These are phyloP conservation scores for Hemisphaericaspora subhashii DNA, from an alignment of 1,139 yeast species.

Conservation along the genomic window DNA sequence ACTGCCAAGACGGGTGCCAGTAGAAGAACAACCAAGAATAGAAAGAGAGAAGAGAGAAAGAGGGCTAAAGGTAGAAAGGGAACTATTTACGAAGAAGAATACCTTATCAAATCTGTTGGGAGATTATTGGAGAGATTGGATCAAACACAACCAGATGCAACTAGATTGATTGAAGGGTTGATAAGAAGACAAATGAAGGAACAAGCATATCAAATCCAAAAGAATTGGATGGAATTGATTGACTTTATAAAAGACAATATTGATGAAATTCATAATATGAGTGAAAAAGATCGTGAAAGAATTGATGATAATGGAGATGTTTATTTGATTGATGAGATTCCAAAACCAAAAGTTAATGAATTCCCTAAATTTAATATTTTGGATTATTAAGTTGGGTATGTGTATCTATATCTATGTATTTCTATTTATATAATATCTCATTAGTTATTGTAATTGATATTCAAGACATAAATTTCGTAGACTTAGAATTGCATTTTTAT, in stretches of 20 bases:
- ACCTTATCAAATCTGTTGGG: constrained; percentile 82
- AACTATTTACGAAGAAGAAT: constrained; percentile 95
- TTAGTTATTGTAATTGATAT: constrained; percentile 15
- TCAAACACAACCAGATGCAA: constrained; percentile 73
- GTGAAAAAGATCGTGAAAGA: constrained; percentile 85
- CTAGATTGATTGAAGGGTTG: constrained; percentile 70
- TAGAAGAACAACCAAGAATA: constrained; percentile 85
- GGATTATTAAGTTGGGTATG: constrained; percentile 43
- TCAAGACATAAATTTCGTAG: constrained; percentile 23
- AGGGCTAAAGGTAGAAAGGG: constrained; percentile 97
- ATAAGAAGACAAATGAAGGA: constrained; percentile 70
- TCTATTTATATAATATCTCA: neutral
- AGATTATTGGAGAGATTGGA: constrained; percentile 82
- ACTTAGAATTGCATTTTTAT: constrained; percentile 39
- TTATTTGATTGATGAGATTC: constrained; percentile 72
- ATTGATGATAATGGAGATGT: constrained; percentile 85
- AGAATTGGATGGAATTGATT: constrained; percentile 59
- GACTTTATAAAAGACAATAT: constrained; percentile 56
- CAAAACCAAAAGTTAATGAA: constrained; percentile 58
- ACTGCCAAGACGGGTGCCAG: constrained; percentile 97
- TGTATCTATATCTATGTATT: constrained; percentile 2
- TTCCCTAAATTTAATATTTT: constrained; percentile 58
- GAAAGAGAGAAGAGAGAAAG: constrained; percentile 93
- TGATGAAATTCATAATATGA: constrained; percentile 73
- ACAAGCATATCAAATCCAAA: constrained; percentile 83